Conservation (phyloP, 164 flowering plant genomes). For the grape (Vitis vinifera) region DNA sequence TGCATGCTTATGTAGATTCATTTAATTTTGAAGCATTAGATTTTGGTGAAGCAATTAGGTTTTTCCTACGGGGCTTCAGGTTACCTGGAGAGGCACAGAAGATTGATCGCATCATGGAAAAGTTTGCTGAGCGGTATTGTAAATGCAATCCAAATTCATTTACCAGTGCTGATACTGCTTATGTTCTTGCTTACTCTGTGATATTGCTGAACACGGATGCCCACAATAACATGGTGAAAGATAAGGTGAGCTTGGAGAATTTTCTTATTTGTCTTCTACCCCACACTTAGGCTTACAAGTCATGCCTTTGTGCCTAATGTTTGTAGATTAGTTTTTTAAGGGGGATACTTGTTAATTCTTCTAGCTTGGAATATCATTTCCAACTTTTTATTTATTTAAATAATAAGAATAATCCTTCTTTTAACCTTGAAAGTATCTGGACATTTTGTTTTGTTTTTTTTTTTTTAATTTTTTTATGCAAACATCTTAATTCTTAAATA, state of each 20-base stretch:
- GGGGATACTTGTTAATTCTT: not conserved
- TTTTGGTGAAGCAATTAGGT: conserved; percentile 94
- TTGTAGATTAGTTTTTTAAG: not conserved
- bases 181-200: conserved; percentile 99
- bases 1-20: conserved; percentile 99
- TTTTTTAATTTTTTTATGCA: not conserved
- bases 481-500: not conserved
- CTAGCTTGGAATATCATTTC: not conserved
- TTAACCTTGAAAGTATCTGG: no score
- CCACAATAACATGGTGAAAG: conserved; percentile 94
- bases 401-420: no score
- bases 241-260: conserved; percentile 65
- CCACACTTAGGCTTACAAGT: not conserved
- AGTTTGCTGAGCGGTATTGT: conserved; percentile 98
- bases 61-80: conserved; percentile 87
- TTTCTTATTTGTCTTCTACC: not conserved
- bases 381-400: no score
- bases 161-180: conserved; percentile 95
- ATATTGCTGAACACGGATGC: conserved; percentile 99
- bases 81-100: conserved; percentile 99
- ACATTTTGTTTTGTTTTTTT: no score
- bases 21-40: conserved; percentile 80
- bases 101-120: conserved; percentile 99
- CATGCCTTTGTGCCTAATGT: not conserved
- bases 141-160: conserved; percentile 94